A percentile compares a stretch with the other conserved stretches of the same genome.
phyloP scores from a whole-genome alignment of 2,329 filamentous ascomycete genomes.

The Diplodia intermedia region DNA sequence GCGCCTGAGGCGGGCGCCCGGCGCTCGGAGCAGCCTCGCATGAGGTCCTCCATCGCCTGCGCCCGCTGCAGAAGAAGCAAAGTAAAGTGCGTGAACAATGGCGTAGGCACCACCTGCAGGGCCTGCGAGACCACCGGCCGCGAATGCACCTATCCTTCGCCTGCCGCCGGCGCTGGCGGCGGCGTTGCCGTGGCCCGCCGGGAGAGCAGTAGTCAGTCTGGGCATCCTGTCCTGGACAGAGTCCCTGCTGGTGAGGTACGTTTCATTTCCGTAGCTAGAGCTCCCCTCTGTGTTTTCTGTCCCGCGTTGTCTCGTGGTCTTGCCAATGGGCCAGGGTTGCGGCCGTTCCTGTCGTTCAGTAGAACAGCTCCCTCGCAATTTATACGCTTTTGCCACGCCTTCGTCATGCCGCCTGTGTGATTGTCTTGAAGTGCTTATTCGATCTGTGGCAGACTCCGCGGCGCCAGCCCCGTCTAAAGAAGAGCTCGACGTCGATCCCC shows the following conservation, averaged over 20 bases:
- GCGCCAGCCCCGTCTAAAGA: slow-evolving; percentile 42
- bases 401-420: slow-evolving; percentile 28
- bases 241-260: slow-evolving; percentile 30
- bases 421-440: slow-evolving; percentile 27
- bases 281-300: neutral
- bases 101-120: slow-evolving; percentile 73
- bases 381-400: slow-evolving; percentile 21
- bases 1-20: slow-evolving; percentile 31
- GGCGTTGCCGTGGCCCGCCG: slow-evolving; percentile 41
- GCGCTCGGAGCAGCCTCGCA: slow-evolving; percentile 48
- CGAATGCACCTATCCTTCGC: slow-evolving; percentile 74
- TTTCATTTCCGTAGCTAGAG: slow-evolving; percentile 27
- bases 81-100: slow-evolving; percentile 85
- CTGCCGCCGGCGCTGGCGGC: slow-evolving; percentile 48
- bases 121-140: slow-evolving; percentile 75
- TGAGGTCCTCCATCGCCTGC: slow-evolving; percentile 83
- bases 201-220: slow-evolving; percentile 36
- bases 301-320: slow-evolving; percentile 10
- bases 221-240: slow-evolving; percentile 21
- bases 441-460: slow-evolving; percentile 29
- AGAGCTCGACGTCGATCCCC: slow-evolving; percentile 48
- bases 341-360: slow-evolving; percentile 20
- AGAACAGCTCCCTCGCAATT: slow-evolving; percentile 32
- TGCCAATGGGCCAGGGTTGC: slow-evolving; percentile 15
- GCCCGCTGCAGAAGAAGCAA: slow-evolving; percentile 78